Evolutionary conservation across 306 rosid species (phyloP), one percentile per base, ranked within the genome.

Genomic region (Alnus glutinosa): DNA sequence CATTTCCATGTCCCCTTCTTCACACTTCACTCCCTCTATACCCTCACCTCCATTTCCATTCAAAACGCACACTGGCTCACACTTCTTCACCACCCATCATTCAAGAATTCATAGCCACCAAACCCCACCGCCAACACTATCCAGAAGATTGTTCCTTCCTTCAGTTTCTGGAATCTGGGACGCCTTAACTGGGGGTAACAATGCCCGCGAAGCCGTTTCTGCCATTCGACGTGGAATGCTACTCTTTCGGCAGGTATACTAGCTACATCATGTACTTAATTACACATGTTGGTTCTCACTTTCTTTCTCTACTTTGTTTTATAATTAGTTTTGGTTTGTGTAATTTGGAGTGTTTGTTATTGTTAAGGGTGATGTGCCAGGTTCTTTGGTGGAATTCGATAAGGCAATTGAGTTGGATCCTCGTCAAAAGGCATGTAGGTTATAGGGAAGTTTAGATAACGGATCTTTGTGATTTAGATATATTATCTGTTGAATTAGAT

Each of bases 341-440:
- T 64, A 47, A 68, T 37, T 30, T 74, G 23, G 14, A n/a, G 6
- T 28, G 47, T 30, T 84, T 82, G 71, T 79, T 51, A 55, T 57
- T 77, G 78, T 54, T 46, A 55, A 92, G 97, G 97, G 93, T 44
- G 92, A 94, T 78, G 97, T 91, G 69, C 78, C 80, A 47, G 97
- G 90, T 8, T 94, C 98, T 75, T 44, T 94, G 36, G 92, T 39
- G n/a, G 97, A 94, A 80, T 92, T 94, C 32, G 93, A 94, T 67
- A 83, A 81, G 89, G 97, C 98, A 57, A 89, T 92, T 74, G 85
- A 86, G 72, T 80, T 92, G 88, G 97, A 94, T 84, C 91, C 92
- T 83, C 94, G 98, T 82, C 97, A 91, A 81, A 89, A 89, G 89
- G 97, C 97, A 49, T 94, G 98, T 94, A 86, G 73, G 96, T 88